Evolutionary conservation across 1,284 basidiomycete species (phyloP).

Genomic region (Singerocomus rubriflavus): DNA sequence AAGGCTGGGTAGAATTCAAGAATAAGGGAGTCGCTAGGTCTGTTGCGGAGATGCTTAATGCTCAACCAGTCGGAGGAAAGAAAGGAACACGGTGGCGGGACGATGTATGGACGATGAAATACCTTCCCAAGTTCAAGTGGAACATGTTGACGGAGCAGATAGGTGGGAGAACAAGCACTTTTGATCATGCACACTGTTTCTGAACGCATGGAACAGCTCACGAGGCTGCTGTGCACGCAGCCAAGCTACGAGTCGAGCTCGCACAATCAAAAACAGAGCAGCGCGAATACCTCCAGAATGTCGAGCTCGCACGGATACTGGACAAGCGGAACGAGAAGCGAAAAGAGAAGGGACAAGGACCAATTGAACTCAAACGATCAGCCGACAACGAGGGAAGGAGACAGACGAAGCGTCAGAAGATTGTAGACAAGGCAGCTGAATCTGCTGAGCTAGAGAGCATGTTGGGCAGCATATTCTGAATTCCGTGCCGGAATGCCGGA

Average conservation of each 20-base stretch:
- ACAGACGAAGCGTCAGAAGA: slow-evolving; percentile 16
- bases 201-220: slow-evolving; percentile 59
- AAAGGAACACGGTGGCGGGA: slow-evolving; percentile 91
- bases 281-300: slow-evolving; percentile 90
- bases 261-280: slow-evolving; percentile 89
- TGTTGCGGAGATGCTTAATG: slow-evolving; percentile 95
- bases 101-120: slow-evolving; percentile 99
- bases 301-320: slow-evolving; percentile 90
- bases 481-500: slow-evolving; percentile 20
- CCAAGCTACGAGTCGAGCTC: slow-evolving; percentile 87
- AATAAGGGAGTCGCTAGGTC: slow-evolving; percentile 90
- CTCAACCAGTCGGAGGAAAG: slow-evolving; percentile 92
- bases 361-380: slow-evolving; percentile 23
- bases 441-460: slow-evolving; percentile 44
- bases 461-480: slow-evolving; percentile 54
- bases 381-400: slow-evolving; percentile 33
- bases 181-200: slow-evolving; percentile 3
- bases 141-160: slow-evolving; percentile 98
- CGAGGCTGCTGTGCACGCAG: slow-evolving; percentile 86
- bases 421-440: slow-evolving; percentile 16
- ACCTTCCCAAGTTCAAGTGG: slow-evolving; percentile 98
- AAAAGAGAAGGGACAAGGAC: slow-evolving; percentile 49
- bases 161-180: slow-evolving; percentile 55
- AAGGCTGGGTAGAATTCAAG: slow-evolving; percentile 98
- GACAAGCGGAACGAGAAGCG: slow-evolving; percentile 82